phyloP scores from a whole-genome alignment of 257 asterid genomes.

The Fraxinus pennsylvanica region DNA sequence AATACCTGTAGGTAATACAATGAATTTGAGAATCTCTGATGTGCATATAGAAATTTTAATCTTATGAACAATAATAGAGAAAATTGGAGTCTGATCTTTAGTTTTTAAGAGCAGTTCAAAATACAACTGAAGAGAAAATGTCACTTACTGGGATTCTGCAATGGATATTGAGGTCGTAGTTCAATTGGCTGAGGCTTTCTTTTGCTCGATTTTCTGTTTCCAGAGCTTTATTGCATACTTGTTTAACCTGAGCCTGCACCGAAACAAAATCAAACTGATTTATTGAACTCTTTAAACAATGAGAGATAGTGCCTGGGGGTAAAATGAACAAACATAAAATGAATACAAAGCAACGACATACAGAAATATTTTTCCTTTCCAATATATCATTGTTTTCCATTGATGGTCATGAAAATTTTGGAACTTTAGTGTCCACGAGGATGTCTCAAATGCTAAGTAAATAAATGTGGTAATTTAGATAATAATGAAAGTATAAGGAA shows the following conservation, averaged over 20 bases:
- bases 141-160: conserved; percentile 63
- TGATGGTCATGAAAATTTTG: background rate
- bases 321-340: background rate
- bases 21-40: background rate
- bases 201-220: conserved; percentile 40
- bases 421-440: no score
- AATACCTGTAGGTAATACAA: conserved; percentile 38
- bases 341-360: background rate
- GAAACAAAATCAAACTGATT: conserved; percentile 1
- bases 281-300: background rate
- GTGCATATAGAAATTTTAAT: conserved; percentile 15
- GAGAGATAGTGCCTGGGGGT: background rate
- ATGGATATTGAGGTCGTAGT: conserved; percentile 54
- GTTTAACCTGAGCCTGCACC: conserved; percentile 44
- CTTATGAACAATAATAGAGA: background rate
- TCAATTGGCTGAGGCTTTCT: conserved; percentile 47
- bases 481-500: background rate
- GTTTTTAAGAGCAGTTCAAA: conserved; percentile 2
- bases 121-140: conserved; percentile 4
- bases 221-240: conserved; percentile 53
- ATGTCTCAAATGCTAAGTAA: background rate
- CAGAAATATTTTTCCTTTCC: background rate
- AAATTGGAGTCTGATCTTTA: background rate
- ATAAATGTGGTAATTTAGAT: background rate
- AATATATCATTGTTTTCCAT: no score